Conservation (phyloP, 805 yeast genomes). For the Saccharomyces kudriavzevii region DNA sequence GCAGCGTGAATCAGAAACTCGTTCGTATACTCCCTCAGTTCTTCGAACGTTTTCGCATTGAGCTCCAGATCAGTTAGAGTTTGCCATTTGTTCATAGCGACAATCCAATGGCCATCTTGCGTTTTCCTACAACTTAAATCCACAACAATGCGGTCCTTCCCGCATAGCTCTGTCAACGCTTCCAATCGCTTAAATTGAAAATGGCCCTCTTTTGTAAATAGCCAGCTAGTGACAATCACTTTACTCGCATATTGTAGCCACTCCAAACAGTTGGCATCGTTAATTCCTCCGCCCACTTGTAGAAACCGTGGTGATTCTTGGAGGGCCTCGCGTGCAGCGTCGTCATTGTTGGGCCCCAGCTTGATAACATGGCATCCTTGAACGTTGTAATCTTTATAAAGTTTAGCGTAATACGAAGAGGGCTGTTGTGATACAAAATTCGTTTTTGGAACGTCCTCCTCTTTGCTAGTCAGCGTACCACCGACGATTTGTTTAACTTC, state of each 20-base stretch:
- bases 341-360: constrained; percentile 74
- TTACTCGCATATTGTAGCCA: constrained; percentile 83
- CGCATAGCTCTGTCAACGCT: constrained; percentile 46
- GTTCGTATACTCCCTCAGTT: constrained; percentile 57
- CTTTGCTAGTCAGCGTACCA: constrained; percentile 65
- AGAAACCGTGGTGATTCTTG: constrained; percentile 61
- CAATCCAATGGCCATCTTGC: constrained; percentile 54
- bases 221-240: constrained; percentile 86
- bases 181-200: constrained; percentile 46
- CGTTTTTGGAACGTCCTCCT: constrained; percentile 42
- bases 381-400: constrained; percentile 54
- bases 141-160: constrained; percentile 62
- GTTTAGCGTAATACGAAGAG: constrained; percentile 62
- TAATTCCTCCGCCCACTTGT: constrained; percentile 94
- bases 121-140: constrained; percentile 76
- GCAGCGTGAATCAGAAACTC: constrained; percentile 96
- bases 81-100: constrained; percentile 98
- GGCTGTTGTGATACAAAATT: constrained; percentile 75
- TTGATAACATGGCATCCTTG: constrained; percentile 88
- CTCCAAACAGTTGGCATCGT: constrained; percentile 53
- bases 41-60: constrained; percentile 42
- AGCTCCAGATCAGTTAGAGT: constrained; percentile 64
- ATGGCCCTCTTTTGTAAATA: constrained; percentile 48
- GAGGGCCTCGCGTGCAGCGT: constrained; percentile 73
- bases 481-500: constrained; percentile 97